Percentiles rank a stretch among this genome's conserved stretches.
Conservation (phyloP, 768 basidiomycete species). For the Mycena rosella region DNA sequence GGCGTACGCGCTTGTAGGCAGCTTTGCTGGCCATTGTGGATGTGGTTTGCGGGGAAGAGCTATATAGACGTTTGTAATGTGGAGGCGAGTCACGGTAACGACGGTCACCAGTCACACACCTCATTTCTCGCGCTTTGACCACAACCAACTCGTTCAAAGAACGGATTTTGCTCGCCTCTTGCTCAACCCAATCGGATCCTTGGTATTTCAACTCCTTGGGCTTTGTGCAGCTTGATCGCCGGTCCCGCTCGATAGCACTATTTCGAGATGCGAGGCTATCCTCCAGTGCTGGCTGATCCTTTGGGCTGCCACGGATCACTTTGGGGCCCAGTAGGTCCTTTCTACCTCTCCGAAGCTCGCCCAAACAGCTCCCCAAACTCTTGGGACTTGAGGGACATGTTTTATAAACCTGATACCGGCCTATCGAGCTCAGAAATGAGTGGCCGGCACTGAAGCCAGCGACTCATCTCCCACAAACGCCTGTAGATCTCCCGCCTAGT, state of each 20-base stretch:
- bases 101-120: neutral
- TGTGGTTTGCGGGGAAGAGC: conserved; percentile 20
- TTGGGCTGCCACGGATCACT: too few relatives aligned
- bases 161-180: neutral
- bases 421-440: too few relatives aligned
- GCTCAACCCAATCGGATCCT: neutral
- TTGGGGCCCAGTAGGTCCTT: too few relatives aligned
- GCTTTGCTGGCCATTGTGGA: conserved; percentile 84
- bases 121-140: neutral
- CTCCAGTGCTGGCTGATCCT: too few relatives aligned
- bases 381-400: too few relatives aligned
- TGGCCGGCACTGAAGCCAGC: too few relatives aligned
- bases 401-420: too few relatives aligned
- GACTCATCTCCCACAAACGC: too few relatives aligned
- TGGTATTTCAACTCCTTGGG: neutral
- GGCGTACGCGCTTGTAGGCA: conserved; percentile 81
- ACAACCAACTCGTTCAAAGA: neutral
- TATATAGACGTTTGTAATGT: conserved; percentile 22
- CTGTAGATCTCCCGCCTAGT: too few relatives aligned
- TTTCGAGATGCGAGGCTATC: too few relatives aligned
- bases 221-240: conserved; percentile 24
- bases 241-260: neutral
- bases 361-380: too few relatives aligned
- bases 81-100: neutral
- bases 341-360: too few relatives aligned